Evolutionary conservation across 2,329 filamentous ascomycete species (phyloP), one percentile per base, ranked within the genome.

Genomic region (Ceratocystis albifundus): DNA sequence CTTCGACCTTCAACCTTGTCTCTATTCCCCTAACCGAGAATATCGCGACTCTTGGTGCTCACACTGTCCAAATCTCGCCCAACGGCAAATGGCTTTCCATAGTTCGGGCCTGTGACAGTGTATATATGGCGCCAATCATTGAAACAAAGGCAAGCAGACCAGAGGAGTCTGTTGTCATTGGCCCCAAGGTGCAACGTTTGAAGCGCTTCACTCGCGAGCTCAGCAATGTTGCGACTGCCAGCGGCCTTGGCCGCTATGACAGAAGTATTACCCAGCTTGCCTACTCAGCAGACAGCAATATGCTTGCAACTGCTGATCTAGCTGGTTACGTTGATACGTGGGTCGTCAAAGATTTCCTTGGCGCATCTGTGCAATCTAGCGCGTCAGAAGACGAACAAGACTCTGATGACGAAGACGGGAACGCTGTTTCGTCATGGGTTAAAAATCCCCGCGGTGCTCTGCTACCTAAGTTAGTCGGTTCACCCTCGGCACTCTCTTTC

Each of bases 281-380:
- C 1, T 96, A 97, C 74, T 92, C 91, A 8, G 79, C 86, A 4
- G 88, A 96, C 73, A 90, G 89, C 73, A 85, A 82, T 70, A 83
- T 96, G 69, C 78, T 97, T 61, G 91, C 88, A 7, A 84, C 86
- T 36, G 86, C 88, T 61, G 93, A 96, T 74, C 76, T 96, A 64
- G 86, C 88, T 55, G 94, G 94, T 55, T 90, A 87, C 74, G 80
- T 97, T 41, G 92, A 97, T 73, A 90, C 87, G 20, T 99, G 92
- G 89, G 77, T 90, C 1, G 76, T 96, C 65, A 81, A 84, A 72
- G 76, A 76, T 66, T 74, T 76, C 46, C 73, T 72, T 32, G 73
- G 74, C 7, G 70, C 69, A 2, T 71, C 74, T 30, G 66, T 69
- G 17, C 61, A 70, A 62, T 70, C 73, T 66, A 73, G 76, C 65